phyloP scores from a whole-genome alignment of 371 early-diverging fungal genomes.

The Capillidium rhysosporum region DNA sequence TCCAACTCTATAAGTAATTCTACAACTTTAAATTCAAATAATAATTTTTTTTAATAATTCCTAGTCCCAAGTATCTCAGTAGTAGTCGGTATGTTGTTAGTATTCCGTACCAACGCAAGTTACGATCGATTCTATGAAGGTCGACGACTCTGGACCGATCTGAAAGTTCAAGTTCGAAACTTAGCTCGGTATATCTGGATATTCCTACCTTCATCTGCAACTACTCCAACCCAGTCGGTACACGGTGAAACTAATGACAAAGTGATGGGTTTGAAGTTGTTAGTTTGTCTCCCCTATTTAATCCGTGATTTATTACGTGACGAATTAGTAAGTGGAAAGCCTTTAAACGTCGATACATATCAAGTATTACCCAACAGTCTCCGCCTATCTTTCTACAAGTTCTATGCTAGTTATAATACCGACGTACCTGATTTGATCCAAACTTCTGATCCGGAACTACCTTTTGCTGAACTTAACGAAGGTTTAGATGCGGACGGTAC shows the following conservation, averaged over 20 bases:
- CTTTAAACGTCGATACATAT: neutral
- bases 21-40: neutral
- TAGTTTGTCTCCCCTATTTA: slow-evolving; percentile 41
- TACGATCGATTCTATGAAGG: slow-evolving; percentile 65
- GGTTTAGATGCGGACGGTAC: neutral
- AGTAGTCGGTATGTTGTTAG: slow-evolving; percentile 43
- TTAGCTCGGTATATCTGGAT: slow-evolving; percentile 43
- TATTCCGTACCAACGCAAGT: slow-evolving; percentile 58
- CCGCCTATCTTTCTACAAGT: no score
- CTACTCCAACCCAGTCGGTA: slow-evolving; percentile 13
- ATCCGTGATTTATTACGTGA: slow-evolving; percentile 49
- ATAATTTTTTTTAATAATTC: neutral
- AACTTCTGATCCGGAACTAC: neutral
- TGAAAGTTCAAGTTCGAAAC: slow-evolving; percentile 31
- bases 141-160: slow-evolving; percentile 35
- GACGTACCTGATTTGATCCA: neutral
- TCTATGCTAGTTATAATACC: neutral
- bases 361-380: neutral
- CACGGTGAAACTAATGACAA: slow-evolving; percentile 32
- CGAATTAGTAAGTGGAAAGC: slow-evolving; percentile 20
- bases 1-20: slow-evolving; percentile 8
- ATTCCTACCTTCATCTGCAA: slow-evolving; percentile 27
- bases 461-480: neutral
- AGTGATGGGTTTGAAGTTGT: slow-evolving; percentile 43
- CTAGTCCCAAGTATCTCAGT: neutral